A percentile compares a stretch with the other conserved stretches of the same genome.
Evolutionary conservation across 345 rosid genomes (phyloP).

Genomic region (Camelina sativa): DNA sequence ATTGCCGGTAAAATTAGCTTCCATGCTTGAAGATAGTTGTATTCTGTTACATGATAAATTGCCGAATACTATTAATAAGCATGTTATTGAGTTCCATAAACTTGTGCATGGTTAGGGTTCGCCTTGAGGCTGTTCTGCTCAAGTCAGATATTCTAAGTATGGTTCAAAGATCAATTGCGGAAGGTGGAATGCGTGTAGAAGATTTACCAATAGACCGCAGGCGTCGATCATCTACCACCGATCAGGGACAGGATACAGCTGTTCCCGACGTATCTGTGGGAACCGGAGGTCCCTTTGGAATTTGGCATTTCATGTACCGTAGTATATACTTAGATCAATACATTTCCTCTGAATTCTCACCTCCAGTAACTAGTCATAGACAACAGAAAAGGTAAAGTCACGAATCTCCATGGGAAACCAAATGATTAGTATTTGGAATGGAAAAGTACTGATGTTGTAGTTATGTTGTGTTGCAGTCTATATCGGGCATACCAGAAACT

Average conservation of each 20-base stretch:
- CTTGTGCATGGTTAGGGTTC: slow-evolving; percentile 57
- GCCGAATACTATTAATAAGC: background rate
- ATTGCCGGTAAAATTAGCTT: slow-evolving; percentile 68
- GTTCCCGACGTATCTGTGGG: slow-evolving; percentile 65
- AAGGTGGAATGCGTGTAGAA: slow-evolving; percentile 96
- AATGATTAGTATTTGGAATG: background rate
- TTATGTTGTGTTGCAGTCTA: slow-evolving; percentile 56
- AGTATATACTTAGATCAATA: slow-evolving; percentile 96
- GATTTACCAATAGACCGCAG: slow-evolving; percentile 71
- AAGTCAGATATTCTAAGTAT: slow-evolving; percentile 87
- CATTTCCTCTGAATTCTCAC: slow-evolving; percentile 85
- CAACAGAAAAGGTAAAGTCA: slow-evolving; percentile 77
- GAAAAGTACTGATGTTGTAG: slow-evolving; percentile 23
- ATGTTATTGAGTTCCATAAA: slow-evolving; percentile 7
- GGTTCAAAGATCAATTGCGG: slow-evolving; percentile 85
- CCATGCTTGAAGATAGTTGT: slow-evolving; percentile 7
- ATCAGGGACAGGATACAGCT: slow-evolving; percentile 41
- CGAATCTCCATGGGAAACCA: slow-evolving; percentile 19
- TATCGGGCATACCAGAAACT: slow-evolving; percentile 95
- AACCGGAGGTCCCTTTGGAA: slow-evolving; percentile 92
- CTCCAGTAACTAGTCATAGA: slow-evolving; percentile 71
- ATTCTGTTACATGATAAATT: slow-evolving; percentile 5
- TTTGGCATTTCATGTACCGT: slow-evolving; percentile 98
- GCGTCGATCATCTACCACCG: slow-evolving; percentile 49
- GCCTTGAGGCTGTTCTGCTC: slow-evolving; percentile 75